phyloP scores from a whole-genome alignment of 345 rosid genomes.

The Eutrema yunnanense region DNA sequence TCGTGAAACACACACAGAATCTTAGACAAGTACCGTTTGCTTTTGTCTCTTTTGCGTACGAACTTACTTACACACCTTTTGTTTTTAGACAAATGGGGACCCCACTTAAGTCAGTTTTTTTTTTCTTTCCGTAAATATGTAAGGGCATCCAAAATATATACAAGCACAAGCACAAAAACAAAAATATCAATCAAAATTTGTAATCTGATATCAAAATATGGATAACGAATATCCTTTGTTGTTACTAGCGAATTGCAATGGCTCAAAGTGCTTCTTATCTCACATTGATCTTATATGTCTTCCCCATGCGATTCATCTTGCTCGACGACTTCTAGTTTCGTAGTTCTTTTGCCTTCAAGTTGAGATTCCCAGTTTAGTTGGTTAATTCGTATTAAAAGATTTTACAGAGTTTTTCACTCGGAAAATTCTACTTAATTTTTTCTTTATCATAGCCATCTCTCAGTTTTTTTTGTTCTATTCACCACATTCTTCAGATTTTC shows the following conservation, averaged over 20 bases:
- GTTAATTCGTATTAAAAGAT: no score
- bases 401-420: no score
- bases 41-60: not conserved
- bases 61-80: not conserved
- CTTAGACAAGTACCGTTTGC: not conserved
- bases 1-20: not conserved
- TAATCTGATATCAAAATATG: no score
- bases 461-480: not conserved
- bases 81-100: not conserved
- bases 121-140: not conserved
- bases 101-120: not conserved
- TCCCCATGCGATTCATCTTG: not conserved
- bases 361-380: no score
- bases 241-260: not conserved
- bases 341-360: no score
- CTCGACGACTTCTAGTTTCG: not conserved
- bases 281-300: no score
- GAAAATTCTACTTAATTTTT: not conserved
- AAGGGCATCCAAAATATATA: not conserved
- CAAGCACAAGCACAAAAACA: not conserved
- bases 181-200: no score
- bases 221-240: not conserved
- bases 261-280: no score
- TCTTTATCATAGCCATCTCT: not conserved
- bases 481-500: not conserved